Evolutionary conservation across 805 yeast species (phyloP), one percentile per base, ranked within the genome.

Genomic region (Candida loeiensis): DNA sequence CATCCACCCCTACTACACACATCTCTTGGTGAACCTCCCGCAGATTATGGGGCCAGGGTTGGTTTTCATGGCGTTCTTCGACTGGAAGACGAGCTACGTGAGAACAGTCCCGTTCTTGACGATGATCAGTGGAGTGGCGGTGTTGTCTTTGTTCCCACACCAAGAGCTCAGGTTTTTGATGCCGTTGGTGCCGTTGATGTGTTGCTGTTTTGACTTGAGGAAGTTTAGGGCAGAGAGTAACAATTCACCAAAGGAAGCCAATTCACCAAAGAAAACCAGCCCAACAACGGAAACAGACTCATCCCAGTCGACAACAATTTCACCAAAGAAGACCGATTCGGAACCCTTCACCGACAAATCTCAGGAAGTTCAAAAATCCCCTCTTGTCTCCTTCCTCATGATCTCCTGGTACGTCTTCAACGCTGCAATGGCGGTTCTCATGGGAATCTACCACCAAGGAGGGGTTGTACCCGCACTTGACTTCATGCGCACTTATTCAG

Each of bases 151-250:
- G 0, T 72, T 88, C 16, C 95, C 95, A 12, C 99, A 93, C 58
- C 99, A 93, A 59, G 99, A 93, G 56, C 69, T 88, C n/a, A 68
- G 99, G 39, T 93, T 93, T 56, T 61, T 95, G 32, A 56, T 80
- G 0, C 98, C 99, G 0, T 54, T 83, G 15, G 65, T 85, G 1
- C 97, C 99, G 0, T 62, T 90, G 8, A 54, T 79, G 6, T 74
- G 81, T 44, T 70, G 80, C 12, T 76, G 85, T 41, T 65, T 79
- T 39, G 78, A 73, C 46, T 63, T 79, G 43, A 65, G 66, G 22
- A 55, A 40, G 22, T 50, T 55, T 14, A 39, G 24, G 34, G 17
- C 4, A 13, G 18, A 14, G 32, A n/a, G n/a, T 15, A 16, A 4
- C 6, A 30, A 30, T 20, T 17, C n/a, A 6, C 17, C 31, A n/a